phyloP scores from a whole-genome alignment of 1,139 yeast genomes.

The Blastobotrys serpentis region DNA sequence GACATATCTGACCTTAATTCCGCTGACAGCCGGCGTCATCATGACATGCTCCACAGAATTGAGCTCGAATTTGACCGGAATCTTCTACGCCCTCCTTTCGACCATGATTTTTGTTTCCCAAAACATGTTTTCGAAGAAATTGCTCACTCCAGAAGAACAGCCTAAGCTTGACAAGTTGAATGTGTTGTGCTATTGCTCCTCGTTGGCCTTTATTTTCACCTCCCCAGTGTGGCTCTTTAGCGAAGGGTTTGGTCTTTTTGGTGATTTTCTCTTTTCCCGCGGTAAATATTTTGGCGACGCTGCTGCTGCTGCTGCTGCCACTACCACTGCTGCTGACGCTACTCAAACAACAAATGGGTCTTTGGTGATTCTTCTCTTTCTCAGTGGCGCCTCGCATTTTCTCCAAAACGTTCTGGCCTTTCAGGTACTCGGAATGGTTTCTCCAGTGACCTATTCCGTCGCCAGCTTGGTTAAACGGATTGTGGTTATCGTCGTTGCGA shows the following conservation, averaged over 20 bases:
- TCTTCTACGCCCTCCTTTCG: slow-evolving; percentile 72
- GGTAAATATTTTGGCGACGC: slow-evolving; percentile 19
- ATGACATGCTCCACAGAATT: slow-evolving; percentile 60
- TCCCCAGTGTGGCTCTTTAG: slow-evolving; percentile 71
- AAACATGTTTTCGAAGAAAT: slow-evolving; percentile 84
- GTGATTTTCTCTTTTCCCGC: slow-evolving; percentile 22
- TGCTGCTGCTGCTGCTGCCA: neutral
- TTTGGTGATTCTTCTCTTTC: slow-evolving; percentile 31
- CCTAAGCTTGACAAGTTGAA: slow-evolving; percentile 74
- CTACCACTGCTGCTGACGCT: slow-evolving; percentile 16
- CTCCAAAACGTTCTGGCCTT: slow-evolving; percentile 84
- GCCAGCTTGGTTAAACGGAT: slow-evolving; percentile 88
- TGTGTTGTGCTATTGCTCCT: slow-evolving; percentile 77
- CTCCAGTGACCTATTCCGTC: slow-evolving; percentile 88
- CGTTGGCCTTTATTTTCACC: slow-evolving; percentile 75
- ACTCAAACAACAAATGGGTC: slow-evolving; percentile 19
- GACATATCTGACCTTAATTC: slow-evolving; percentile 75
- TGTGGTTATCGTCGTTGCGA: slow-evolving; percentile 76
- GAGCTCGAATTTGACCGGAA: slow-evolving; percentile 55
- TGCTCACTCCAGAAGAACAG: slow-evolving; percentile 51
- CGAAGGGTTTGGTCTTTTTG: slow-evolving; percentile 48
- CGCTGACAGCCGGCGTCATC: slow-evolving; percentile 80
- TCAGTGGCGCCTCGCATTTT: slow-evolving; percentile 77
- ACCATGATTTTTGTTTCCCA: slow-evolving; percentile 88
- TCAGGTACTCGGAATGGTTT: slow-evolving; percentile 78